Conservation (phyloP, 148 eudicot genomes). For the Camellia sinensis region DNA sequence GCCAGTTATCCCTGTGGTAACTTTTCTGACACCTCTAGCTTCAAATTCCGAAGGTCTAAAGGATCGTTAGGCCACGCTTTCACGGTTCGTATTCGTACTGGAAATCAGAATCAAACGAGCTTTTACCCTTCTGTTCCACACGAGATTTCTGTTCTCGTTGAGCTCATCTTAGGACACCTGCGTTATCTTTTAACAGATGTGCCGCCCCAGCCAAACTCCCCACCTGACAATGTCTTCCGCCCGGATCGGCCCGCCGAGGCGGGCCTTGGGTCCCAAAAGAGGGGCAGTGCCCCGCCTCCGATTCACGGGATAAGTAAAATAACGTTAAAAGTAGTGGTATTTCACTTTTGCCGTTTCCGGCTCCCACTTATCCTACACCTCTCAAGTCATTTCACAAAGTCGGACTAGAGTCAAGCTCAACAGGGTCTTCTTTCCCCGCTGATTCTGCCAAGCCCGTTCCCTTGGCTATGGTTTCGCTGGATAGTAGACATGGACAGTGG, state of each 20-base stretch:
- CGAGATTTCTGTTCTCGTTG: conserved; percentile 36
- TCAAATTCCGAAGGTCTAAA: not conserved
- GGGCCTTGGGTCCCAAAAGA: no score
- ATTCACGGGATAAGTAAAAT: no score
- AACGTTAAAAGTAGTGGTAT: no score
- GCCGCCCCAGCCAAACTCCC: conserved; percentile 33
- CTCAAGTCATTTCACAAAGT: no score
- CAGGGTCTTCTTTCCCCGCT: no score
- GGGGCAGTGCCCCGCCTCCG: no score
- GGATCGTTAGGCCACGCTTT: conserved; percentile 2
- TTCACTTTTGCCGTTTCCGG: no score
- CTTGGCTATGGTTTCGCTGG: no score
- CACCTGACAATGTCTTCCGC: conserved; percentile 33
- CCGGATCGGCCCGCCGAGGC: conserved; percentile 26
- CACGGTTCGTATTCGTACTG: conserved; percentile 5
- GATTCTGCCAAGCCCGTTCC: no score
- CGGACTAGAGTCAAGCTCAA: no score
- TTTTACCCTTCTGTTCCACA: conserved; percentile 36
- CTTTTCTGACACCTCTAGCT: conserved; percentile 6
- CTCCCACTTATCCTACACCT: no score
- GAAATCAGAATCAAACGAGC: conserved; percentile 35
- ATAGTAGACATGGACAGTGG: no score
- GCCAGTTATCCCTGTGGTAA: conserved; percentile 6
- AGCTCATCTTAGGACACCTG: conserved; percentile 40
- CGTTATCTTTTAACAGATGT: conserved; percentile 27